Conservation (phyloP, 164 flowering plant genomes). For the Pachysandra terminalis region DNA sequence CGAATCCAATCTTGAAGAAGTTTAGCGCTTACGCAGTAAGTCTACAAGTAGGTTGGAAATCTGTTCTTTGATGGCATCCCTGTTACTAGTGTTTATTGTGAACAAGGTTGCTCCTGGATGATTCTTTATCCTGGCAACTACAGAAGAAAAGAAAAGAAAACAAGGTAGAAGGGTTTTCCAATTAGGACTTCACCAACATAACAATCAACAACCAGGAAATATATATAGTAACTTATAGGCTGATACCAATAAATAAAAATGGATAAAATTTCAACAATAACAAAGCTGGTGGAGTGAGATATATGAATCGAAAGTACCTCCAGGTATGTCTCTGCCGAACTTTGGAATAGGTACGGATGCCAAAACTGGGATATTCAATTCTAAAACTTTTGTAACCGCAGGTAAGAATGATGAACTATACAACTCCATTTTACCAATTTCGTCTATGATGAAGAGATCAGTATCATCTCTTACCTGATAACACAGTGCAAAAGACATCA, state of each 20-base stretch:
- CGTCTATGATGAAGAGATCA: conserved; percentile 83
- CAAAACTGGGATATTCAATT: conserved; percentile 69
- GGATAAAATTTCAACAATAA: neutral
- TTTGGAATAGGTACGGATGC: conserved; percentile 77
- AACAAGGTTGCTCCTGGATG: conserved; percentile 63
- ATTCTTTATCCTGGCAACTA: conserved; percentile 79
- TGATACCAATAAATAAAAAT: neutral
- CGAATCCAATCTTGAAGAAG: neutral
- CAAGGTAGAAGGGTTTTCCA: neutral
- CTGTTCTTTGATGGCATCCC: conserved; percentile 51
- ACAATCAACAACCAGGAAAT: neutral
- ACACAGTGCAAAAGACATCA: conserved; percentile 3
- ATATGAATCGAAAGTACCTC: conserved; percentile 40
- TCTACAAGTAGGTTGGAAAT: conserved; percentile 40
- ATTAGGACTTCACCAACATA: neutral
- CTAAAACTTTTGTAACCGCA: conserved; percentile 63
- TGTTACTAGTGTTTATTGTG: conserved; percentile 45
- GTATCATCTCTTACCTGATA: conserved; percentile 69
- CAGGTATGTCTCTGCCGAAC: conserved; percentile 75
- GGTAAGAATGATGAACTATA: conserved; percentile 79
- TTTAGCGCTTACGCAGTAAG: conserved; percentile 17
- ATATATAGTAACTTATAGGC: neutral
- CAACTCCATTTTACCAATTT: conserved; percentile 95
- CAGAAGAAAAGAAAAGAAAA: conserved; percentile 12
- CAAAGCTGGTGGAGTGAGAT: neutral